Evolutionary conservation across 2,329 filamentous ascomycete genomes (phyloP).

Genomic region (Ploettnerulaceae sp.): DNA sequence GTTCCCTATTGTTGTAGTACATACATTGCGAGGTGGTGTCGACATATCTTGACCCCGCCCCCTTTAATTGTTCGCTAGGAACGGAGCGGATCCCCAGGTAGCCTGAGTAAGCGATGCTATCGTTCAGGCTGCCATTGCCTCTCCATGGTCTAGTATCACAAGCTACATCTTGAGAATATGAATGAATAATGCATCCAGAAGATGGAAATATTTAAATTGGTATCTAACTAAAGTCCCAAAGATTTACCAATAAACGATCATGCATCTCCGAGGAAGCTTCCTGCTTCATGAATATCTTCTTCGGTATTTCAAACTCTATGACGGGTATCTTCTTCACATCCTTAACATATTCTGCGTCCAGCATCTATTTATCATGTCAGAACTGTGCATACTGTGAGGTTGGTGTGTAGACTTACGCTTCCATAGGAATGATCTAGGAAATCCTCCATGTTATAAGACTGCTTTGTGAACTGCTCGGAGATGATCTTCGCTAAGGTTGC

Average conservation of each 20-base stretch:
- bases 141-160: too few species aligned
- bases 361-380: conserved; percentile 51
- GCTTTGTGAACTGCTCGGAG: conserved; percentile 95
- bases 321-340: conserved; percentile 81
- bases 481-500: conserved; percentile 91
- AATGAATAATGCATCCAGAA: neutral
- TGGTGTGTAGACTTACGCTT: conserved; percentile 52
- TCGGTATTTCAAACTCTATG: conserved; percentile 87
- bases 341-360: conserved; percentile 79
- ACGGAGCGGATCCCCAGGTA: too few species aligned
- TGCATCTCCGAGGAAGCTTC: conserved; percentile 44
- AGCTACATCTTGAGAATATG: too few species aligned
- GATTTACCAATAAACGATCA: conserved; percentile 52
- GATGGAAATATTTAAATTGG: neutral
- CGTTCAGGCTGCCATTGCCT: too few species aligned
- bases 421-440: conserved; percentile 93
- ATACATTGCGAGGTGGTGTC: neutral
- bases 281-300: conserved; percentile 38
- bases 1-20: too few species aligned
- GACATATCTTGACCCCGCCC: conserved; percentile 3
- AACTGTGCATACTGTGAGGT: neutral
- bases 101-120: too few species aligned
- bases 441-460: conserved; percentile 91
- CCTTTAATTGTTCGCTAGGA: conserved; percentile 2
- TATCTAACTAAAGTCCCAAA: conserved; percentile 51